Conservation (phyloP, 2,329 filamentous ascomycete species). For the Dendrostoma leiphaemia region DNA sequence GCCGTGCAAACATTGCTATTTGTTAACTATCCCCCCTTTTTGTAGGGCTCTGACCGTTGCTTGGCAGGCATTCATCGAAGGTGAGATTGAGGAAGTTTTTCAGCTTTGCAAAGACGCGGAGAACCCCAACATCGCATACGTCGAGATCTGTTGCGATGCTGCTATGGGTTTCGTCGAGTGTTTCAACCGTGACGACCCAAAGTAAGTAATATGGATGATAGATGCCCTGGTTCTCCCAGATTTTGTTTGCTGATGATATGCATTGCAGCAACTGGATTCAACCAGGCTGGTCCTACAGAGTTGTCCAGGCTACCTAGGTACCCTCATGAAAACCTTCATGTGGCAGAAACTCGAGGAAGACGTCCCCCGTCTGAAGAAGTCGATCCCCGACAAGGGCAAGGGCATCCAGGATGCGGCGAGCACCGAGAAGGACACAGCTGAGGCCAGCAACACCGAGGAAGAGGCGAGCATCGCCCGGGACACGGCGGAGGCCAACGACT, state of each 20-base stretch:
- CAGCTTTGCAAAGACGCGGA: neutral
- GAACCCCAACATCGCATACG: neutral
- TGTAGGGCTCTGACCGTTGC: neutral
- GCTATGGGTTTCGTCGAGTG: neutral
- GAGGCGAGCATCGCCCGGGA: neutral
- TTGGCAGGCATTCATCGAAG: neutral
- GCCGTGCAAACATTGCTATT: neutral
- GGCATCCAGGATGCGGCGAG: neutral
- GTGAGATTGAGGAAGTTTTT: neutral
- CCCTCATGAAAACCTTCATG: neutral
- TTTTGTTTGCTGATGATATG: neutral
- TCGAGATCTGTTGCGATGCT: neutral
- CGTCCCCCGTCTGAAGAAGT: neutral
- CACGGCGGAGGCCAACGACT: too few relatives aligned
- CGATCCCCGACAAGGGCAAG: neutral
- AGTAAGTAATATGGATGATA: neutral
- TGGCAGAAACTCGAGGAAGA: neutral
- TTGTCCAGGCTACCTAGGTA: neutral
- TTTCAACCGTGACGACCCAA: neutral
- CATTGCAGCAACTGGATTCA: neutral
- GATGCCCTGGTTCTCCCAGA: neutral
- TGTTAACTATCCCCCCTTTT: neutral
- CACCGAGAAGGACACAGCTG: neutral
- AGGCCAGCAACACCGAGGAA: neutral
- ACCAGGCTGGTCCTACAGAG: neutral